Evolutionary conservation across 1,284 basidiomycete species (phyloP), one percentile per base, ranked within the genome.

Genomic region (Ceratobasidium sp.): DNA sequence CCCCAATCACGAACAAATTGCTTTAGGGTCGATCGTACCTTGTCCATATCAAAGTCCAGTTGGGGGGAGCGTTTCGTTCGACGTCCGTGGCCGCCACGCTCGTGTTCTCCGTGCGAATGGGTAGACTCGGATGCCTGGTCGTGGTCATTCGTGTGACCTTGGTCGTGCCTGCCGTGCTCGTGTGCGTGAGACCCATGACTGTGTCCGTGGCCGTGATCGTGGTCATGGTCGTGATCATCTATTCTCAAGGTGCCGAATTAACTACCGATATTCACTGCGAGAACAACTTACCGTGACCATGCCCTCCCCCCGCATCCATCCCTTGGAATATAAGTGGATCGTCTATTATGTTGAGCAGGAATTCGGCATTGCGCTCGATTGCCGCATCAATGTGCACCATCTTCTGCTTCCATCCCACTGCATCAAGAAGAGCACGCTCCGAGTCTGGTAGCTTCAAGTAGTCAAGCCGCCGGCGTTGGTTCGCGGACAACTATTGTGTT

Each of bases 1-100:
- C 90, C 91, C 94, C 94, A 97, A 75, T 96, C 94, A 13, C 94
- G 85, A 8, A 94, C 94, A 67, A 96, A 89, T 74, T 95, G 93
- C 75, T 95, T 93, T 43, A 97, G 79, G 0, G 93, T 96, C 75
- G 92, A 94, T 69, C 93, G 82, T 29, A 97, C 81, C 75, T 96
- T 96, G 78, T 96, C 90, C 86, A 91, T 89, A 74, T 92, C 89
- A 73, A 84, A 84, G 35, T 91, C 89, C 72, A 73, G 57, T 67
- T 70, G 40, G 35, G 75, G 72, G 12, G 58, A 40, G 1, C 68
- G 67, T 55, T 72, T 79, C 68, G 78, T 77, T n/a, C 72, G 72
- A 42, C 75, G 74, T 0, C 69, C 69, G 60, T 77, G 69, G 7
- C 56, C 38, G 35, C 20, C 29, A 34, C 55, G 56, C 5, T 55